A percentile compares a stretch with the other conserved stretches of the same genome.
Evolutionary conservation across 352 stramenopile genomes (phyloP).

Genomic region (Phytophthora colocasiae): DNA sequence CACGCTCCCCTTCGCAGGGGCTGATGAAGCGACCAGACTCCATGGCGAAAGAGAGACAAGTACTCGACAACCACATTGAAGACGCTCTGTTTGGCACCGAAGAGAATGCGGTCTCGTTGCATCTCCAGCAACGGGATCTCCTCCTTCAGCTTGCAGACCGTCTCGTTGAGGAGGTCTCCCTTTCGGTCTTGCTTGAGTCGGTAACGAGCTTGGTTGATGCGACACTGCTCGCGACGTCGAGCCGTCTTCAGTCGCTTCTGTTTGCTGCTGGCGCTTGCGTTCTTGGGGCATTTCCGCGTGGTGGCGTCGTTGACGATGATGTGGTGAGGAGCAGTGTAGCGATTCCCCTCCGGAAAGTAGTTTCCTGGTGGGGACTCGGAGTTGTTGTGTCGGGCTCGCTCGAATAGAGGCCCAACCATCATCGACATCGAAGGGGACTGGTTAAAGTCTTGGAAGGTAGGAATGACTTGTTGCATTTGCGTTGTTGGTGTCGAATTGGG

Average conservation of each 20-base stretch:
- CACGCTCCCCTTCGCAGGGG: background rate
- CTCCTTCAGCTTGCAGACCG: slow-evolving; percentile 4
- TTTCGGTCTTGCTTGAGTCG: slow-evolving; percentile 11
- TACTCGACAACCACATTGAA: slow-evolving; percentile 25
- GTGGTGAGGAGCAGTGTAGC: background rate
- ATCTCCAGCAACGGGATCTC: slow-evolving; percentile 15
- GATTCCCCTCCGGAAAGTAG: background rate
- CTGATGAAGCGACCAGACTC: background rate
- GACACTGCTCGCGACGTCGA: slow-evolving; percentile 24
- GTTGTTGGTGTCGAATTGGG: background rate
- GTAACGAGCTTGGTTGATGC: slow-evolving; percentile 21
- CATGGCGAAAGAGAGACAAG: slow-evolving; percentile 21
- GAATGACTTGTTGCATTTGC: background rate
- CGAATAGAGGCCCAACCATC: slow-evolving; percentile 8
- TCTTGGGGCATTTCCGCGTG: no score
- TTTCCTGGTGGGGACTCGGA: background rate
- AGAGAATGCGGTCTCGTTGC: slow-evolving; percentile 14
- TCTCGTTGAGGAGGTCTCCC: slow-evolving; percentile 6
- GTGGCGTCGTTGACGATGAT: background rate
- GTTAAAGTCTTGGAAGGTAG: no score
- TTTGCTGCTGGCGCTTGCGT: background rate
- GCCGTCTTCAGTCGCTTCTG: background rate
- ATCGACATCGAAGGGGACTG: background rate
- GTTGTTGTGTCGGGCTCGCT: background rate
- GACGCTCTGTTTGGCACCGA: slow-evolving; percentile 10